Conservation (phyloP, 495 filamentous ascomycete species). For the Hypomontagnella monticulosa region DNA sequence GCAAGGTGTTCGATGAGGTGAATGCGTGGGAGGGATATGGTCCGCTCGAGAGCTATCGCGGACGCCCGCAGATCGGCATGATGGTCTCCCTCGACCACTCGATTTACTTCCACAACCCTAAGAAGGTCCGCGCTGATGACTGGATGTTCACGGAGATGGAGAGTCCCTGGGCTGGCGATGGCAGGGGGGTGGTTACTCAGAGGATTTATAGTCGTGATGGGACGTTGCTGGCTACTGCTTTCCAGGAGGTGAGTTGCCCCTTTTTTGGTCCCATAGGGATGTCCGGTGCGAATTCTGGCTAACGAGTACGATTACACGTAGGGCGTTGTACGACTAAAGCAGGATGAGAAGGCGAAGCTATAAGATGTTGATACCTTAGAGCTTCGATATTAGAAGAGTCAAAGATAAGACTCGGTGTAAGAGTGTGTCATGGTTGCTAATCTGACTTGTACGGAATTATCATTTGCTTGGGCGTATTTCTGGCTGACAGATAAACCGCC, state of each 20-base stretch:
- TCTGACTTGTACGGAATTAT: too few species aligned
- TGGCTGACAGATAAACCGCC: slow-evolving; percentile 1
- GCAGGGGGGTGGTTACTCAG: slow-evolving; percentile 85
- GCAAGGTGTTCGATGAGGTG: slow-evolving; percentile 44
- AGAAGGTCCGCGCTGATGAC: slow-evolving; percentile 83
- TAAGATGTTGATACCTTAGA: slow-evolving; percentile 1
- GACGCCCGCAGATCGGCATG: slow-evolving; percentile 77
- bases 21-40: slow-evolving; percentile 52
- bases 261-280: neutral
- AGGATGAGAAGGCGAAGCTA: slow-evolving; percentile 43
- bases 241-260: slow-evolving; percentile 71
- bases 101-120: slow-evolving; percentile 93
- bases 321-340: slow-evolving; percentile 65
- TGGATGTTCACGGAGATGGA: slow-evolving; percentile 95
- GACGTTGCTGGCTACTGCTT: slow-evolving; percentile 81
- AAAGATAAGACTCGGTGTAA: neutral
- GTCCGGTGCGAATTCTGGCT: slow-evolving; percentile 1
- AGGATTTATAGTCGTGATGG: slow-evolving; percentile 88
- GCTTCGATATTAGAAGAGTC: neutral
- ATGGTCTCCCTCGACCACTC: slow-evolving; percentile 86
- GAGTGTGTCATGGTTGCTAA: too few species aligned
- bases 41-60: slow-evolving; percentile 32
- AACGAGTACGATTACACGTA: slow-evolving; percentile 34
- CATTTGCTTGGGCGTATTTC: neutral
- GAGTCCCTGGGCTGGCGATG: slow-evolving; percentile 93